These are phyloP conservation scores for Trypanosoma rangeli DNA, from an alignment of 208 protist genomes.

Conservation along the genomic window DNA sequence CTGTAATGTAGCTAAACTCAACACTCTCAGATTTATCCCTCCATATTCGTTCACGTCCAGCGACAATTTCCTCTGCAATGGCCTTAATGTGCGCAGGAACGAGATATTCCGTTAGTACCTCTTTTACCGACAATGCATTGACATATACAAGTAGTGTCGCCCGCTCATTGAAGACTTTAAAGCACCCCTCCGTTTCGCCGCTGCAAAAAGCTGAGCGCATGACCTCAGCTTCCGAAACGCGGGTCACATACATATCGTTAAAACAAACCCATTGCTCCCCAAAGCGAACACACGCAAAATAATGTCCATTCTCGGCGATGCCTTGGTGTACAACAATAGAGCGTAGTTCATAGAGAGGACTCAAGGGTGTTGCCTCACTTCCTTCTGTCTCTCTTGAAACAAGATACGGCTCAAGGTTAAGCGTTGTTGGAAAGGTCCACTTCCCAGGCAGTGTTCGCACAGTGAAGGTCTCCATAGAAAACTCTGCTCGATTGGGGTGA, in stretches of 20 bases:
- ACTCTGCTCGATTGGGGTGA: constrained; percentile 88
- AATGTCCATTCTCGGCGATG: constrained; percentile 79
- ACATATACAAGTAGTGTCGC: constrained; percentile 77
- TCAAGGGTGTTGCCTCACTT: constrained; percentile 27
- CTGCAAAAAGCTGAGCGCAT: constrained; percentile 53
- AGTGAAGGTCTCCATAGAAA: constrained; percentile 73
- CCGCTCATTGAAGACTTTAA: constrained; percentile 38
- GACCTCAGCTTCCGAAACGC: constrained; percentile 45
- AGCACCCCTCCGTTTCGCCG: constrained; percentile 18
- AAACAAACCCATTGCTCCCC: constrained; percentile 70
- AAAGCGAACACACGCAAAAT: constrained; percentile 80
- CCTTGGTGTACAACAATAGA: constrained; percentile 87
- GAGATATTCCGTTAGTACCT: constrained; percentile 33
- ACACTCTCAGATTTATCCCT: constrained; percentile 22
- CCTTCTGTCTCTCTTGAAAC: constrained; percentile 41
- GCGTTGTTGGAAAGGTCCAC: constrained; percentile 61
- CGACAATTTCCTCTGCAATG: constrained; percentile 38
- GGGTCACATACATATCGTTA: constrained; percentile 74
- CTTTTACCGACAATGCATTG: constrained; percentile 37
- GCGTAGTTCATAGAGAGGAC: constrained; percentile 68
- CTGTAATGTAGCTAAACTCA: constrained; percentile 36
- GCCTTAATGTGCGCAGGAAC: constrained; percentile 34
- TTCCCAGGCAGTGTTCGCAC: constrained; percentile 80
- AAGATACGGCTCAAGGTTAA: constrained; percentile 68
- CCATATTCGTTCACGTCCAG: constrained; percentile 18